Evolutionary conservation across 2,329 filamentous ascomycete species (phyloP), one percentile per base, ranked within the genome.

Genomic region (Colletotrichum sp.): DNA sequence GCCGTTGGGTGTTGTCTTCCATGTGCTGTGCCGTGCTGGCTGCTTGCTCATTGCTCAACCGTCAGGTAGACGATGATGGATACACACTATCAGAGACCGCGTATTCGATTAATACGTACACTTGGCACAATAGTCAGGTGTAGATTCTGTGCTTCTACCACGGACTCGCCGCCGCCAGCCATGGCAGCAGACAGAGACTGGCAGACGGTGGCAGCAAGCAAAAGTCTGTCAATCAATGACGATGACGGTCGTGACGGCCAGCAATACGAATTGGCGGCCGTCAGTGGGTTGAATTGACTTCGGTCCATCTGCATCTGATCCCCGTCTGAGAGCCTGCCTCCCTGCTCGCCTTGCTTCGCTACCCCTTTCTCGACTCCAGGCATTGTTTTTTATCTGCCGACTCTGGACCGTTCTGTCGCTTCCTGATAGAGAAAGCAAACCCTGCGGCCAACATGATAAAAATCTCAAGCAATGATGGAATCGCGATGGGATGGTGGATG

Each of bases 271-370:
- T n/a, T 39, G 36, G 55, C 24, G 34, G 52, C 55, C 30, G 70
- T 68, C 72, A 72, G 72, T 75, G 69, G 67, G 67, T 62, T 69
- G 52, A 44, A 62, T 36, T 62, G 55, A 60, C 55, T 44, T 60
- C 63, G 36, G 15, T 66, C 15, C 32, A 39, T 64, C 34, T 64
- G 34, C 62, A 39, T 44, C 62, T 52, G 63, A 49, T 52, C 36
- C 39, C 26, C 63, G 63, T 52, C 36, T 66, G 28, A 28, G 16
- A 66, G 34, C 63, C 44, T 34, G 34, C 16, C 39, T 49, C 34
- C 36, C 36, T 66, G 34, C 63, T 24, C 18, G 34, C 52, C 44
- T 52, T 52, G 44, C n/a, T 52, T 68, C 52, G 67, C 52, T 62
- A 70, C 68, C 68, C 68, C 68, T 70, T 70, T 70, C 57, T 70